Conservation (phyloP, 2,329 filamentous ascomycete species). For the Sporothrix euskadiensis region DNA sequence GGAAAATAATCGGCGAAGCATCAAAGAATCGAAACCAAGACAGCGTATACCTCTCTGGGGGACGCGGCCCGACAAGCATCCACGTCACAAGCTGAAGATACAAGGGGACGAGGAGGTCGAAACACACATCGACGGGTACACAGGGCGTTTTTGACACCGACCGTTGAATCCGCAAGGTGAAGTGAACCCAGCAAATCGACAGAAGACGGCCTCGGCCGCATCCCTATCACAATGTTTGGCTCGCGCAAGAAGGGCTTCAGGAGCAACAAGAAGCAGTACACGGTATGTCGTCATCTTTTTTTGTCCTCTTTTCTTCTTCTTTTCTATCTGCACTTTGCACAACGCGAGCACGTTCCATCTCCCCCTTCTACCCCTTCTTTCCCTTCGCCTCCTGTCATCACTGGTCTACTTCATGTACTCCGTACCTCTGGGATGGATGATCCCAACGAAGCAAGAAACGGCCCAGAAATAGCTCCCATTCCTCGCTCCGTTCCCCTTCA, state of each 20-base stretch:
- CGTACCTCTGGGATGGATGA: background rate
- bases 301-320: background rate
- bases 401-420: background rate
- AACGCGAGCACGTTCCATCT: background rate
- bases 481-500: conserved; percentile 5
- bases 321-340: background rate
- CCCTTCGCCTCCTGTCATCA: background rate
- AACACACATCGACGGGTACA: background rate
- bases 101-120: background rate
- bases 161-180: background rate
- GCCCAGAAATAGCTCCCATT: conserved; percentile 16
- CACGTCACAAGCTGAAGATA: background rate
- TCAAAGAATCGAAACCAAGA: background rate
- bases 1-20: conserved; percentile 7
- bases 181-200: background rate
- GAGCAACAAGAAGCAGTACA: conserved; percentile 49
- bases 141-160: background rate
- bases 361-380: background rate
- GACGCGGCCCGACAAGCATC: background rate
- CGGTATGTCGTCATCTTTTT: conserved; percentile 47
- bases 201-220: conserved; percentile 16
- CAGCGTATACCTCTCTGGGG: background rate
- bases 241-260: conserved; percentile 52
- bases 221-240: conserved; percentile 45
- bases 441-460: background rate